Base-by-base conservation (phyloP, 805 yeast species). In the Metschnikowia corniflorae region DNA sequence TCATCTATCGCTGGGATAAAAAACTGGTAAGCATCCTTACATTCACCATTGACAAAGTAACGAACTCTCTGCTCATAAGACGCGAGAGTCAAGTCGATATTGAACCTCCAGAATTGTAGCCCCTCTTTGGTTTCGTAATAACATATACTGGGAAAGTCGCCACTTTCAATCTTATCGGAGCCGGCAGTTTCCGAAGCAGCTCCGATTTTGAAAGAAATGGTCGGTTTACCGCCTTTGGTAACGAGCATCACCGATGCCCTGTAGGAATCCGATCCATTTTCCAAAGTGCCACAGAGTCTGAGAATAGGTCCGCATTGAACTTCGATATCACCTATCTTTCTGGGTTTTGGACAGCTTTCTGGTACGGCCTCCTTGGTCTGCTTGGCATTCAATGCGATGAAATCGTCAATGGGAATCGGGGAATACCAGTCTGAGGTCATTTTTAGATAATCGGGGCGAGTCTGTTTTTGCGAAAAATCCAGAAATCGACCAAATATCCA, bases 271-370 rank as follows among this genome's bases (percentile, higher is more conserved):
- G 62, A 31, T 3, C 63, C 57, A 3, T 65, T 62, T 45, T 84
- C 87, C 29, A 68, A 61, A 31, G 82, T 75, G 6, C 82, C 88
- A 40, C 78, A 62, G 31, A 82, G 73, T 39, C 93, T 68, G 32
- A 89, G 60, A 20, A 81, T 65, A 0, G 97, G 97, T 2, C 97
- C 97, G 55, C 86, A 80, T 33, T 70, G 63, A 15, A 80, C 65
- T 26, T 73, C 70, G n/a, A 69, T 37, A 6, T 58, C 60, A n/a
- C 50, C 58, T 22, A 58, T 35, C 12, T 53, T 51, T 7, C 51
- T 55, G 2, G 51, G 49, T 7, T 39, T 41, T 2, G 73, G 73
- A 29, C 54, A 44, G 20, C 45, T 36, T 12, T 51, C 51, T 13
- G 71, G 70, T 5, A 57, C 57, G 16, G 50, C 34, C 5, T 30